phyloP scores from a whole-genome alignment of 2,329 filamentous ascomycete genomes.

The Xylaria sp. region DNA sequence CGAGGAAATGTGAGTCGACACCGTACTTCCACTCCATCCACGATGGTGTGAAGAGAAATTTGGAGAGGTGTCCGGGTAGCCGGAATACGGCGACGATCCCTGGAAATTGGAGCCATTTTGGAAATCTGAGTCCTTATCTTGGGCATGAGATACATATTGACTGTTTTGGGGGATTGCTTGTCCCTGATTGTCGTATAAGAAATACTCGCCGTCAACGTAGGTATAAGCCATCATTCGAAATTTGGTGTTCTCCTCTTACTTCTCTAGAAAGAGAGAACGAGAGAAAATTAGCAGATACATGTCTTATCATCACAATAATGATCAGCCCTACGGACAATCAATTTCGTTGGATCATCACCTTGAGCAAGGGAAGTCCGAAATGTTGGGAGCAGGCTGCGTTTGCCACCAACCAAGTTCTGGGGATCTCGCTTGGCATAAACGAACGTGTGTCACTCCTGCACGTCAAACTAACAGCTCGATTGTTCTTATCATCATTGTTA shows the following conservation, averaged over 20 bases:
- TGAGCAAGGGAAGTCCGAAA: not conserved
- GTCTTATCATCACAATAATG: not conserved
- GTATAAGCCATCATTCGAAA: conserved; percentile 18
- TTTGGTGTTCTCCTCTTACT: not conserved
- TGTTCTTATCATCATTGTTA: conserved; percentile 1
- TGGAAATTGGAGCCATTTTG: conserved; percentile 20
- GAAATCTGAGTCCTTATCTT: conserved; percentile 17
- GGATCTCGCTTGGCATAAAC: conserved; percentile 4
- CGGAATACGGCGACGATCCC: conserved; percentile 4
- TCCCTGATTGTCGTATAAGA: conserved; percentile 27
- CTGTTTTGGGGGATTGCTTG: conserved; percentile 19
- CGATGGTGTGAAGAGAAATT: conserved; percentile 39
- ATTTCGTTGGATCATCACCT: not conserved
- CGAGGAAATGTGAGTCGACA: conserved; percentile 30
- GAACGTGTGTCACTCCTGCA: conserved; percentile 21
- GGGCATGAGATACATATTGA: conserved; percentile 14
- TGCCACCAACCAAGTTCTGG: conserved; percentile 8
- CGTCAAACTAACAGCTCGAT: not conserved
- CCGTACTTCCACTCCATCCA: conserved; percentile 42
- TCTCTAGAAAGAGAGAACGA: not conserved
- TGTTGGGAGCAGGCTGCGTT: conserved; percentile 10
- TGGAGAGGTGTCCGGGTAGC: conserved; percentile 3
- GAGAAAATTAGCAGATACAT: not conserved
- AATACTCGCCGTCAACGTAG: conserved; percentile 18
- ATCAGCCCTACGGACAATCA: not conserved